These are phyloP conservation scores for Kazachstania sp. DNA, from an alignment of 1,139 yeast genomes.

Conservation along the genomic window DNA sequence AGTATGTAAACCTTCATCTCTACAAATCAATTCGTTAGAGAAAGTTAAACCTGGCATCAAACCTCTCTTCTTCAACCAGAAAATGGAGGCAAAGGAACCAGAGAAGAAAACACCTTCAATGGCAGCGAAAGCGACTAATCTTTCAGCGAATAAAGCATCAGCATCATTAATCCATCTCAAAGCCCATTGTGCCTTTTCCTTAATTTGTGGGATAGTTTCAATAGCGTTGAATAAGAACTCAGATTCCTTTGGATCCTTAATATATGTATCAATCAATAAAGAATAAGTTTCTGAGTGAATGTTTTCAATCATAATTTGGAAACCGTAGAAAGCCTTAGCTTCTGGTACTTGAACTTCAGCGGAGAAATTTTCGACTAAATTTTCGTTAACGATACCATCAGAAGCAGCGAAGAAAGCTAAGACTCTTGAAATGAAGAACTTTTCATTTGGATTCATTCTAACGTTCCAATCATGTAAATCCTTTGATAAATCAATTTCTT, in stretches of 20 bases:
- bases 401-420: slow-evolving; percentile 98
- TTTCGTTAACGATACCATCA: slow-evolving; percentile 97
- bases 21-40: slow-evolving; percentile 92
- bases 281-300: slow-evolving; percentile 97
- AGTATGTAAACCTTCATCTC: slow-evolving; percentile 98
- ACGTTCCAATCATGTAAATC: slow-evolving; percentile 90
- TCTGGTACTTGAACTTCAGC: slow-evolving; percentile 96
- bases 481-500: slow-evolving; percentile 92
- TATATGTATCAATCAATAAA: slow-evolving; percentile 87
- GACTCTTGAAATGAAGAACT: slow-evolving; percentile 83
- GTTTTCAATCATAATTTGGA: slow-evolving; percentile 99
- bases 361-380: slow-evolving; percentile 91
- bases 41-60: slow-evolving; percentile 98
- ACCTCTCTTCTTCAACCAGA: slow-evolving; percentile 98
- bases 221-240: slow-evolving; percentile 82
- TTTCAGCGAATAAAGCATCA: slow-evolving; percentile 85
- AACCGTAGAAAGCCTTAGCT: slow-evolving; percentile 97
- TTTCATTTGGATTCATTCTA: slow-evolving; percentile 78
- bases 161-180: slow-evolving; percentile 88
- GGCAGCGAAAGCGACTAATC: slow-evolving; percentile 97
- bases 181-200: slow-evolving; percentile 98
- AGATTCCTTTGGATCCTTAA: slow-evolving; percentile 87
- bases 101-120: slow-evolving; percentile 98
- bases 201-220: slow-evolving; percentile 91
- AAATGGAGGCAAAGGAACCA: slow-evolving; percentile 96